Evolutionary conservation across 371 early-diverging fungal species (phyloP), one percentile per base, ranked within the genome.

Genomic region (Dentiscutata heterogama): DNA sequence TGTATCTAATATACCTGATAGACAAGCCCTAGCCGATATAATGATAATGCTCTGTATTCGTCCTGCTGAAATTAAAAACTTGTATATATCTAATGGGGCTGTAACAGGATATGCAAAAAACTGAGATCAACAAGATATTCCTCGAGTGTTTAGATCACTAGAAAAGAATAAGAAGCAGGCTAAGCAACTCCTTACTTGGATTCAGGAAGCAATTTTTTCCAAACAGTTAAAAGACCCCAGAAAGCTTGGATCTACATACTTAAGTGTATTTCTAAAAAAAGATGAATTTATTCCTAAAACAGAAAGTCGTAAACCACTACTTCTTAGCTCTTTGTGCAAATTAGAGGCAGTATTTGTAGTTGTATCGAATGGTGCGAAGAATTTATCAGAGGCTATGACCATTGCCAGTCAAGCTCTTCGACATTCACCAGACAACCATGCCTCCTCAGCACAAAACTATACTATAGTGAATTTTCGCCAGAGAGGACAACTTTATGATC

Each of bases 41-140:
- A n/a, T n/a, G n/a, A n/a, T n/a, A n/a, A n/a, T n/a, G n/a, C n/a
- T n/a, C n/a, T 75, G 76, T 75, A 75, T 75, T 13, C 25, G 76
- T 22, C 53, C 60, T 29, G 76, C 60, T 58, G n/a, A n/a, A n/a
- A n/a, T n/a, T n/a, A n/a, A n/a, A n/a, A n/a, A n/a, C n/a, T n/a
- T n/a, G n/a, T n/a, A n/a, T n/a, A n/a, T n/a, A n/a, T n/a, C n/a
- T n/a, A n/a, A n/a, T n/a, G n/a, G n/a, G n/a, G n/a, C n/a, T 8
- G 53, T 73, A 73, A 73, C 53, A 8, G 74, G 31, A 18, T 73
- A 73, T 22, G 74, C 25, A 73, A 73, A 73, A 56, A 73, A 73
- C 42, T 7, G 53, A 29, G 53, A 22, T 51, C 74, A 73, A 22
- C 11, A 50, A 73, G 74, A 73, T 29, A 56, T 25, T 53, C 56